Conservation (phyloP, 371 early-diverging fungal genomes). For the Aphelidium insulamus region DNA sequence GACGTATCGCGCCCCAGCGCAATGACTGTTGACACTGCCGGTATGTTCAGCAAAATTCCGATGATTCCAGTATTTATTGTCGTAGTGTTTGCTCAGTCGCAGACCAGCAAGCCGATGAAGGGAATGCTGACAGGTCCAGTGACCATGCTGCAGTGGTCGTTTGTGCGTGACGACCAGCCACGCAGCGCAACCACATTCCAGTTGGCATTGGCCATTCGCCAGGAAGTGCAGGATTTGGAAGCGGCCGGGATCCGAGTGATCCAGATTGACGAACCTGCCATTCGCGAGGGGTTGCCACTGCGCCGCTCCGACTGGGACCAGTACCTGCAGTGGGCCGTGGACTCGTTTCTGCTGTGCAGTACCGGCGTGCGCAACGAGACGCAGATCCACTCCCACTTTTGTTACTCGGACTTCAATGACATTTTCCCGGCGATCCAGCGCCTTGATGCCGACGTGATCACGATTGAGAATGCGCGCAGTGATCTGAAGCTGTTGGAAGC, state of each 20-base stretch:
- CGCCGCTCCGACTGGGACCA: conserved; percentile 62
- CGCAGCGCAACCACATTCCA: conserved; percentile 60
- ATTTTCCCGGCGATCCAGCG: conserved; percentile 76
- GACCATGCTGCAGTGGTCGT: conserved; percentile 89
- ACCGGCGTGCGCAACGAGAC: conserved; percentile 66
- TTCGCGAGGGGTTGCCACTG: conserved; percentile 91
- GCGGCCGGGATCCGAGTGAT: conserved; percentile 73
- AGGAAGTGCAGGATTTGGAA: conserved; percentile 86
- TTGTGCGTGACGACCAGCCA: conserved; percentile 88
- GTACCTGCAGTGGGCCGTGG: conserved; percentile 88
- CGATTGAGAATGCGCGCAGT: conserved; percentile 90
- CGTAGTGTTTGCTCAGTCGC: conserved; percentile 55
- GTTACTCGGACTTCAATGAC: conserved; percentile 95
- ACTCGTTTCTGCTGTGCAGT: conserved; percentile 73
- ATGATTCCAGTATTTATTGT: no score
- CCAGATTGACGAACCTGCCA: conserved; percentile 95
- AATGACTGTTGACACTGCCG: conserved; percentile 67
- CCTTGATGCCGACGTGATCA: conserved; percentile 84
- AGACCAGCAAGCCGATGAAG: conserved; percentile 77
- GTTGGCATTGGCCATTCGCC: conserved; percentile 83
- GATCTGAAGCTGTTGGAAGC: conserved; percentile 77
- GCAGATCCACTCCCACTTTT: conserved; percentile 91
- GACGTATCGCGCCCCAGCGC: conserved; percentile 72
- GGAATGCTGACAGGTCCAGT: conserved; percentile 90
- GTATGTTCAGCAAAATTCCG: no score